phyloP scores from a whole-genome alignment of 2,329 filamentous ascomycete genomes.

The Pseudogymnoascus sp. region DNA sequence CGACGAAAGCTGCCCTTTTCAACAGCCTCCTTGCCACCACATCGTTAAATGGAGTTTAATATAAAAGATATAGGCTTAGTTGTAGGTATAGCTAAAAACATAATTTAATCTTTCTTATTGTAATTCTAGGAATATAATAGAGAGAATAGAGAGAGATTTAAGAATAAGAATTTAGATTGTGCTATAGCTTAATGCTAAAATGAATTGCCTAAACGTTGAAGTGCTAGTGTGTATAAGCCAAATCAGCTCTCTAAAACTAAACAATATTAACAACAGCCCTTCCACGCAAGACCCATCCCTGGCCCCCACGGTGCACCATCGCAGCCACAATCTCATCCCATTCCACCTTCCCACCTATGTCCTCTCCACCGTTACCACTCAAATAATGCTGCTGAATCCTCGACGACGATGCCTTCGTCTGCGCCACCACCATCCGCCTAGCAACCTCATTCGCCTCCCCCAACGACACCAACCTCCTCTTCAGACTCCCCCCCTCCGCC shows the following conservation, averaged over 20 bases:
- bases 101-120: no score
- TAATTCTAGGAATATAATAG: not conserved
- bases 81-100: no score
- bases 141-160: not conserved
- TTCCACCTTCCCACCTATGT: not conserved
- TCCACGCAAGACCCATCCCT: not conserved
- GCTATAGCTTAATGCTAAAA: not conserved
- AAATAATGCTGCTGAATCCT: not conserved
- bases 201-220: not conserved
- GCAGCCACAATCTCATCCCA: not conserved
- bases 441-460: conserved; percentile 56
- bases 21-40: not conserved
- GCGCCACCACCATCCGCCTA: conserved; percentile 31
- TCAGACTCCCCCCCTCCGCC: conserved; percentile 27
- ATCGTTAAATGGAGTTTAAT: not conserved
- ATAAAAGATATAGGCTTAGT: no score
- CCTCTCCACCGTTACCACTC: not conserved
- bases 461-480: conserved; percentile 48
- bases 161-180: conserved; percentile 1
- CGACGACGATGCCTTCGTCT: not conserved
- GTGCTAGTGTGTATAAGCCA: not conserved
- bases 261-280: not conserved
- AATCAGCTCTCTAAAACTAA: not conserved
- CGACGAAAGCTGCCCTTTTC: not conserved
- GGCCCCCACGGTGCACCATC: not conserved